Percentiles rank a stretch among this genome's conserved stretches.
These are phyloP conservation scores for Amoebophrya sp. DNA, from an alignment of 169 alveolate species.

Conservation along the genomic window DNA sequence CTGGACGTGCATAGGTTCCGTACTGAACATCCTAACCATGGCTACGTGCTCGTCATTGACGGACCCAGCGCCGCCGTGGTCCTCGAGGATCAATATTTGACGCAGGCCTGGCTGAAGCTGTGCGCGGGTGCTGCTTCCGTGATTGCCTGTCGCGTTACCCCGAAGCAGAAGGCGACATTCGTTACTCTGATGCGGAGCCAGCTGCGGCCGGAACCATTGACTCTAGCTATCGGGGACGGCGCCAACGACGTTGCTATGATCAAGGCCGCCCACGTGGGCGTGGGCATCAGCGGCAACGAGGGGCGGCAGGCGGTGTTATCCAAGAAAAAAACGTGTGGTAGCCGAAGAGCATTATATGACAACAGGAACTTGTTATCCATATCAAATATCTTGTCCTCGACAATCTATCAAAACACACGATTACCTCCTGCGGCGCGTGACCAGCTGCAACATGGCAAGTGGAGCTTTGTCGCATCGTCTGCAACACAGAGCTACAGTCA, in stretches of 20 bases:
- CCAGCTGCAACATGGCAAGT: too few relatives aligned
- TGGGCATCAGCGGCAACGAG: constrained; percentile 92
- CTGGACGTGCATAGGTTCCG: background rate
- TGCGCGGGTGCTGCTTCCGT: constrained; percentile 40
- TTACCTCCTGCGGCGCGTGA: too few relatives aligned
- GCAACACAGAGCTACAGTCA: too few relatives aligned
- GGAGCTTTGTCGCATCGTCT: too few relatives aligned
- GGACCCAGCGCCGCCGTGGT: background rate
- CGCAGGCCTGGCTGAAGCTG: background rate
- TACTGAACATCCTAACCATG: background rate
- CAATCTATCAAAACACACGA: too few relatives aligned
- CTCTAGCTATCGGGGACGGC: constrained; percentile 95
- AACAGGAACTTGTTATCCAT: too few relatives aligned
- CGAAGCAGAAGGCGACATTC: constrained; percentile 89
- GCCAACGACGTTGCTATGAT: constrained; percentile 98
- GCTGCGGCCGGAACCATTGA: constrained; percentile 52
- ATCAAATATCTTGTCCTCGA: too few relatives aligned
- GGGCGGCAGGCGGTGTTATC: constrained; percentile 88
- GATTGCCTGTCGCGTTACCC: constrained; percentile 93
- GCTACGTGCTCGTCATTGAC: background rate
- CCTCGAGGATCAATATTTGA: background rate
- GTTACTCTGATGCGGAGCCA: constrained; percentile 51
- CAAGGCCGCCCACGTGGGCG: constrained; percentile 94
- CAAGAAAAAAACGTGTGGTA: too few relatives aligned
- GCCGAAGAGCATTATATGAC: too few relatives aligned